A percentile compares a stretch with the other conserved stretches of the same genome.
These are phyloP conservation scores for Argentina anserina DNA, from an alignment of 306 rosid genomes.

Conservation along the genomic window DNA sequence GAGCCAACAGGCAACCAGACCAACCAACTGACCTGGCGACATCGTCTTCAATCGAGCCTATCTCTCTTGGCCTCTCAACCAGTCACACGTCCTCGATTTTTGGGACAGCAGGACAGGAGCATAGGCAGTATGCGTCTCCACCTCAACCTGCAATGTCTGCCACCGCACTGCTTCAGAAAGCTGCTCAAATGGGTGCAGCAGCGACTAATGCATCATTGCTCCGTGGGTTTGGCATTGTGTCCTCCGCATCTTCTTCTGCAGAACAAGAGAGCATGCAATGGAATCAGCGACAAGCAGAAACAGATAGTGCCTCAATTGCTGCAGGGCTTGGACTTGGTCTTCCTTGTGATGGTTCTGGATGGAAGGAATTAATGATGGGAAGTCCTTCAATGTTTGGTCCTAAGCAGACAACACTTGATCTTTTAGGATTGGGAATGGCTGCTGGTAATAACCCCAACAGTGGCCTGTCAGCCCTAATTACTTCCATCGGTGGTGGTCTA, in stretches of 20 bases:
- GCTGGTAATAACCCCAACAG: slow-evolving; percentile 57
- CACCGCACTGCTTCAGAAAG: slow-evolving; percentile 89
- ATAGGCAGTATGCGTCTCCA: slow-evolving; percentile 46
- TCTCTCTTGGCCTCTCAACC: slow-evolving; percentile 78
- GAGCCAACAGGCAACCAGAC: slow-evolving; percentile 50
- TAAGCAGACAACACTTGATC: slow-evolving; percentile 86
- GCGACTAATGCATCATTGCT: slow-evolving; percentile 68
- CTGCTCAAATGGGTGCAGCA: slow-evolving; percentile 89
- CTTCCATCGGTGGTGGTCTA: slow-evolving; percentile 65
- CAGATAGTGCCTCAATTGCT: slow-evolving; percentile 41
- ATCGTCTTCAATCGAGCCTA: slow-evolving; percentile 54
- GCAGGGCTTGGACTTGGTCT: slow-evolving; percentile 77
- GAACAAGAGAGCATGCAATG: slow-evolving; percentile 65
- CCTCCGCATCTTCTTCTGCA: slow-evolving; percentile 47
- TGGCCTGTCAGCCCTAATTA: slow-evolving; percentile 69
- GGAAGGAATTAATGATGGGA: slow-evolving; percentile 78
- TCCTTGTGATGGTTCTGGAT: slow-evolving; percentile 62
- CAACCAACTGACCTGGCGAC: slow-evolving; percentile 39
- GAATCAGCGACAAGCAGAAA: slow-evolving; percentile 56
- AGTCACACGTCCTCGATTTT: slow-evolving; percentile 59
- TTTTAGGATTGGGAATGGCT: slow-evolving; percentile 91
- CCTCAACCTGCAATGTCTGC: slow-evolving; percentile 90
- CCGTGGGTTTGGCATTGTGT: slow-evolving; percentile 69
- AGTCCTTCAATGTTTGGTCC: slow-evolving; percentile 75
- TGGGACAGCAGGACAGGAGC: slow-evolving; percentile 58